Conservation (phyloP, 2,329 filamentous ascomycete species). For the Cercospora nicotianae region DNA sequence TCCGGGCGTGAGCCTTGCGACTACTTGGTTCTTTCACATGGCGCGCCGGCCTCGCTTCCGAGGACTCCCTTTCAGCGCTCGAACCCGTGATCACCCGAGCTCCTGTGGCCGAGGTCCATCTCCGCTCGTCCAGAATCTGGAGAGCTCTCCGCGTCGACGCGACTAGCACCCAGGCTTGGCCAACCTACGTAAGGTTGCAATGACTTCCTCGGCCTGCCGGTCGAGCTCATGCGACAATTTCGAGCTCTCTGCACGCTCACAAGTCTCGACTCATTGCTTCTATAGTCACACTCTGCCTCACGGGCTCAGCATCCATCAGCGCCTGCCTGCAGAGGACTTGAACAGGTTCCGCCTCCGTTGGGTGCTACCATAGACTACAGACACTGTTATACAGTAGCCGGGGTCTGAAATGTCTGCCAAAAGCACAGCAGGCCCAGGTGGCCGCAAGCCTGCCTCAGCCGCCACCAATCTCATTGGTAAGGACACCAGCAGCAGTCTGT, state of each 20-base stretch:
- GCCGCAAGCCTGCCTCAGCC: slow-evolving; percentile 77
- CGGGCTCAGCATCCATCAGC: neutral
- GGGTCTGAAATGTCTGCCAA: slow-evolving; percentile 59
- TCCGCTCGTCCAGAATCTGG: slow-evolving; percentile 35
- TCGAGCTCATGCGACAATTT: slow-evolving; percentile 29
- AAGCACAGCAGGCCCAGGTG: slow-evolving; percentile 55
- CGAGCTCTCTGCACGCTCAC: slow-evolving; percentile 15
- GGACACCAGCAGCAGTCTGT: neutral
- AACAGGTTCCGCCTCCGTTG: neutral
- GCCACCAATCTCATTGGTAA: slow-evolving; percentile 88
- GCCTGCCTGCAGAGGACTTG: neutral
- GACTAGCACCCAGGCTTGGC: slow-evolving; percentile 23
- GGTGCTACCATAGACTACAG: neutral
- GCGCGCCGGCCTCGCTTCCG: neutral
- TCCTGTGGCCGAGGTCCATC: slow-evolving; percentile 26
- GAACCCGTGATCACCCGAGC: slow-evolving; percentile 26
- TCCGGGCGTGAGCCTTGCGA: neutral
- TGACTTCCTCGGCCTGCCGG: slow-evolving; percentile 27
- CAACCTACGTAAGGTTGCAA: slow-evolving; percentile 30
- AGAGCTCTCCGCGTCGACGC: slow-evolving; percentile 25
- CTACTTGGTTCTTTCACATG: neutral
- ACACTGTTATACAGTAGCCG: neutral
- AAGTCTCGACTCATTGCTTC: slow-evolving; percentile 4
- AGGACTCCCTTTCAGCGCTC: neutral
- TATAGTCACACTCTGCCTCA: neutral